Conservation (phyloP, 2,329 filamentous ascomycete species). For the Paraphoma sp. region DNA sequence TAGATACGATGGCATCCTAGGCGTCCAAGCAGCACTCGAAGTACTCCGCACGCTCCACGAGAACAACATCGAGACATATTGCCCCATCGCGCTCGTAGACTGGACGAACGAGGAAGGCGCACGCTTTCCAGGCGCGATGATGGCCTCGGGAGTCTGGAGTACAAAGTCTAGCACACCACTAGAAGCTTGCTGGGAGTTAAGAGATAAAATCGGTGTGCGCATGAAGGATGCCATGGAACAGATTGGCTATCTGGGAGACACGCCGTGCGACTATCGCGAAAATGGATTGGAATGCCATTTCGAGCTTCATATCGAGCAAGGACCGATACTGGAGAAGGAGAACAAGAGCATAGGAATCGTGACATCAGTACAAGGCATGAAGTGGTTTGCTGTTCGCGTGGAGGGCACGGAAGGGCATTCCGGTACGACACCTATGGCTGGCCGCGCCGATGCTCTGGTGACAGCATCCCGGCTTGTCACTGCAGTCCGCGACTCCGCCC, state of each 20-base stretch:
- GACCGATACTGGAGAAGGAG: constrained; percentile 71
- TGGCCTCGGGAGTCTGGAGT: constrained; percentile 75
- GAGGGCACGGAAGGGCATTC: constrained; percentile 45
- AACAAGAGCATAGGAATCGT: constrained; percentile 70
- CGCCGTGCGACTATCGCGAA: constrained; percentile 61
- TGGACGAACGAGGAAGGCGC: constrained; percentile 85
- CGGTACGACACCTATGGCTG: constrained; percentile 71
- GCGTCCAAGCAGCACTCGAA: constrained; percentile 66
- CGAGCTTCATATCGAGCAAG: constrained; percentile 84
- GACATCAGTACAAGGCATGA: constrained; percentile 73
- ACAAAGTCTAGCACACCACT: constrained; percentile 56
- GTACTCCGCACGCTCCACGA: constrained; percentile 47
- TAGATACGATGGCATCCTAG: constrained; percentile 77
- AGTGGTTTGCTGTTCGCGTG: constrained; percentile 62
- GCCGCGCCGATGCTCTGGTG: constrained; percentile 56
- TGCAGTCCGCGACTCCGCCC: constrained; percentile 30
- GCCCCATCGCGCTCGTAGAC: constrained; percentile 74
- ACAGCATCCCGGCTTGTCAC: constrained; percentile 35
- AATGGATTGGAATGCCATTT: constrained; percentile 76
- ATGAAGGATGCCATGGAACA: constrained; percentile 37
- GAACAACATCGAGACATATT: constrained; percentile 52
- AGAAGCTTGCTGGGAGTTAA: constrained; percentile 32
- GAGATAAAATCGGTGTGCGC: constrained; percentile 62
- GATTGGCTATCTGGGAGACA: constrained; percentile 42
- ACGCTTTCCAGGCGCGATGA: constrained; percentile 75